These are phyloP conservation scores for Phytophthora uliginosa DNA, from an alignment of 352 stramenopile species.

Conservation along the genomic window DNA sequence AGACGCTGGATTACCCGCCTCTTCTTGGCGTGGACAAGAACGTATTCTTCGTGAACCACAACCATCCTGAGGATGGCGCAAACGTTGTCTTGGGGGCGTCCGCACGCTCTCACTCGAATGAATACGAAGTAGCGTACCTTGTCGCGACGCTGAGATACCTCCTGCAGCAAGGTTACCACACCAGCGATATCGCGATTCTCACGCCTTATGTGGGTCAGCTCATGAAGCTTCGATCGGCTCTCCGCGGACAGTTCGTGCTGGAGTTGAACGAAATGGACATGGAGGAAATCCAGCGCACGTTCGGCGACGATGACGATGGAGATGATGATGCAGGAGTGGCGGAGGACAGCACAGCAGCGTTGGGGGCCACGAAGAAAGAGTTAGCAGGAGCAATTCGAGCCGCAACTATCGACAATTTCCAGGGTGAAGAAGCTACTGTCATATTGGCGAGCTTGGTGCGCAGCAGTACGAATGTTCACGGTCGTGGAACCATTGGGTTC, in stretches of 20 bases:
- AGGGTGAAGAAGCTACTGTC: conserved; percentile 81
- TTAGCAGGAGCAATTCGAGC: conserved; percentile 47
- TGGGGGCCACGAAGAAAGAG: conserved; percentile 42
- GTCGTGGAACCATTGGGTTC: conserved; percentile 71
- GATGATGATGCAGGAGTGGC: conserved; percentile 30
- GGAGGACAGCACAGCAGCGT: conserved; percentile 4
- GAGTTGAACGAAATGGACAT: conserved; percentile 53
- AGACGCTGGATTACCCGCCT: conserved; percentile 59
- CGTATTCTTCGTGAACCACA: conserved; percentile 83
- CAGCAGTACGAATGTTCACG: conserved; percentile 47
- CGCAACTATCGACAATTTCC: conserved; percentile 78
- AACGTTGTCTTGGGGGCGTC: conserved; percentile 27
- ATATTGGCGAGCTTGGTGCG: conserved; percentile 79
- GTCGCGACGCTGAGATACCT: conserved; percentile 79
- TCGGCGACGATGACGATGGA: conserved; percentile 42
- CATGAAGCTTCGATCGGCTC: conserved; percentile 55
- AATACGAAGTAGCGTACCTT: conserved; percentile 70
- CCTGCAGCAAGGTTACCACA: conserved; percentile 76
- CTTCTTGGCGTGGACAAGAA: conserved; percentile 66
- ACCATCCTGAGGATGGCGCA: conserved; percentile 46
- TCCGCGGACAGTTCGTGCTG: conserved; percentile 50
- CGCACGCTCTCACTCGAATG: conserved; percentile 70
- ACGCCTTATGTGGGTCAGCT: conserved; percentile 90
- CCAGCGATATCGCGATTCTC: conserved; percentile 74
- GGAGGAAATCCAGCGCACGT: conserved; percentile 55